Conservation (phyloP, 2,329 filamentous ascomycete genomes). For the Cordyceps militaris region DNA sequence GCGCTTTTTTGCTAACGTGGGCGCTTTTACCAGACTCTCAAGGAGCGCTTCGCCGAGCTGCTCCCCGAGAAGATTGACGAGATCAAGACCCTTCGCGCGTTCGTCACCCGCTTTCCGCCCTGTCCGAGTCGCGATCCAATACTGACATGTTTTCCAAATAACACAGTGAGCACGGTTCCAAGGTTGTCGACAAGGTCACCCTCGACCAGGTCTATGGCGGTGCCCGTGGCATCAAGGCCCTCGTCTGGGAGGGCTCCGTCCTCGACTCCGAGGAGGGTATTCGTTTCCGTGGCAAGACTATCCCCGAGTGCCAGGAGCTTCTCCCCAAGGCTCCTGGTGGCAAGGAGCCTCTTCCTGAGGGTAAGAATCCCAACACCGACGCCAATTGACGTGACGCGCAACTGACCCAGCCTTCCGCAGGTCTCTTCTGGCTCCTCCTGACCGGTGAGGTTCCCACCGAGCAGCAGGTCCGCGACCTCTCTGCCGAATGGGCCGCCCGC, state of each 20-base stretch:
- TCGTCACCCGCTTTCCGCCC: conserved; percentile 32
- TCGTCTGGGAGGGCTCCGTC: conserved; percentile 98
- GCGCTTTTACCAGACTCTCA: conserved; percentile 70
- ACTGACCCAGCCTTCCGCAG: conserved; percentile 29
- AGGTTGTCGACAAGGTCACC: conserved; percentile 94
- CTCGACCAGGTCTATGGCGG: conserved; percentile 99
- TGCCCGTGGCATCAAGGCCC: conserved; percentile 96
- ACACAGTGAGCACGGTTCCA: conserved; percentile 81
- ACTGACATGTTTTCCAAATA: conserved; percentile 13
- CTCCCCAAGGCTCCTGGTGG: conserved; percentile 96
- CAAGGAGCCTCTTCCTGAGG: conserved; percentile 94
- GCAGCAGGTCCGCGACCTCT: conserved; percentile 97
- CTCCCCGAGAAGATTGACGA: conserved; percentile 96
- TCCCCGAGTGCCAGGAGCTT: conserved; percentile 95
- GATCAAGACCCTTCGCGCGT: conserved; percentile 98
- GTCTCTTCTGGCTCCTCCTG: conserved; percentile 99
- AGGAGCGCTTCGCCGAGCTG: conserved; percentile 96
- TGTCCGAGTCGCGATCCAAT: background rate
- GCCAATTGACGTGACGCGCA: background rate
- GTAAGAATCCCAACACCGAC: conserved; percentile 32
- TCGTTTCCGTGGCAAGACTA: conserved; percentile 98
- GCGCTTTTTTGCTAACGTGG: conserved; percentile 13
- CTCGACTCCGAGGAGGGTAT: conserved; percentile 99
- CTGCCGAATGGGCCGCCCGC: conserved; percentile 96
- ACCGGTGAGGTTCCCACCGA: conserved; percentile 96